Evolutionary conservation across 2,329 filamentous ascomycete species (phyloP), one percentile per base, ranked within the genome.

Genomic region (Aplosporella prunicola): DNA sequence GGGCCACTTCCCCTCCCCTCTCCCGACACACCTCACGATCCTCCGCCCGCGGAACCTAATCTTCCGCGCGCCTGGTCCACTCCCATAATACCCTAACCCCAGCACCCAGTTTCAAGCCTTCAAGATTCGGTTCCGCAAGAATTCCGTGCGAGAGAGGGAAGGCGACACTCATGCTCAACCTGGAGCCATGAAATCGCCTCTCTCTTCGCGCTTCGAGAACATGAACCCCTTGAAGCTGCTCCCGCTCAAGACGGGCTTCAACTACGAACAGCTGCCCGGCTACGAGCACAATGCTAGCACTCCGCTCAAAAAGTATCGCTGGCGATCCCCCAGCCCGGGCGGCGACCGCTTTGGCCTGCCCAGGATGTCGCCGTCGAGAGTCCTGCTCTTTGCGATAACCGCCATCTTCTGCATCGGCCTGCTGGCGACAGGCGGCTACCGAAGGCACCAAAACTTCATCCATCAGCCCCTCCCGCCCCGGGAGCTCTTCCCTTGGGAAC

Each of bases 181-280:
- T 9, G 38, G 38, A 40, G 38, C 38, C 38, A 40, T 40, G 38
- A 40, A 40, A 25, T 40, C 38, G 38, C 38, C 38, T 40, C 38
- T 40, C 25, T 40, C 38, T 22, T 34, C 38, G 29, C 38, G 38
- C 25, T 55, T 65, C 45, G 60, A 61, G 46, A 54, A 58, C 42
- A 48, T 63, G 45, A 66, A 67, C 43, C 64, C 65, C 16, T 53
- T 64, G 43, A 64, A 64, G 44, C 51, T 67, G 45, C 58, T 67
- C 46, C 38, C 38, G 20, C 54, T 60, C 40, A 52, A 57, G 42
- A 58, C 57, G 40, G 57, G 54, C 50, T 63, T 66, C 56, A 56
- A 57, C 42, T 68, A 69, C 53, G 63, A 68, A 47, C 60, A 60
- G 49, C 47, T 69, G 39, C 63, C 63, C 31, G 56, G 53, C 43